These are phyloP conservation scores for Picea sitchensis DNA, from an alignment of 75 land plant genomes.

Conservation along the genomic window DNA sequence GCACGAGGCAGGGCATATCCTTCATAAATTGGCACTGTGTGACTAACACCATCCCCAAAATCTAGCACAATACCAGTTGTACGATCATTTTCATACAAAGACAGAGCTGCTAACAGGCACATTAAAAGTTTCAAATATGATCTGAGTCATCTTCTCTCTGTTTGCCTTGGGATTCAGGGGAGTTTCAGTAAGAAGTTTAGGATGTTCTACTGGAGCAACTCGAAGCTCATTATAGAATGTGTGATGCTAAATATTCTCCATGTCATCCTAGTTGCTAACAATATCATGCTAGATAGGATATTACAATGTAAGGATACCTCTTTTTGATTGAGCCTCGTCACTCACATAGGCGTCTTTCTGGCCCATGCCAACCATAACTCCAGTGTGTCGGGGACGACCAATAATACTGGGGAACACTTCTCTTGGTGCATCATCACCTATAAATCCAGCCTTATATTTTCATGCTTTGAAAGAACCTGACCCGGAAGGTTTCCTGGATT, in stretches of 20 bases:
- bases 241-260: not conserved
- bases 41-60: conserved; percentile 26
- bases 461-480: too few relatives aligned
- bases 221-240: conserved; percentile 14
- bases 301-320: conserved; percentile 51
- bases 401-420: too few relatives aligned
- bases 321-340: not conserved
- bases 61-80: conserved; percentile 37
- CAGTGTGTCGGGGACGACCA: too few relatives aligned
- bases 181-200: conserved; percentile 49
- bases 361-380: too few relatives aligned
- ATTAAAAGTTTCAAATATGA: too few relatives aligned
- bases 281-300: conserved; percentile 52
- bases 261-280: conserved; percentile 51
- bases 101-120: conserved; percentile 27
- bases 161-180: conserved; percentile 47
- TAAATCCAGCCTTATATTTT: too few relatives aligned
- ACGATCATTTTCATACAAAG: conserved; percentile 55
- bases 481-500: too few relatives aligned
- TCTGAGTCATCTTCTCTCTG: conserved; percentile 24
- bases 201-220: conserved; percentile 57
- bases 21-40: too few relatives aligned
- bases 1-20: conserved; percentile 3
- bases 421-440: too few relatives aligned
- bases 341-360: not conserved